These are phyloP conservation scores for Theobroma grandiflorum DNA, from an alignment of 441 rosid species.

Conservation along the genomic window DNA sequence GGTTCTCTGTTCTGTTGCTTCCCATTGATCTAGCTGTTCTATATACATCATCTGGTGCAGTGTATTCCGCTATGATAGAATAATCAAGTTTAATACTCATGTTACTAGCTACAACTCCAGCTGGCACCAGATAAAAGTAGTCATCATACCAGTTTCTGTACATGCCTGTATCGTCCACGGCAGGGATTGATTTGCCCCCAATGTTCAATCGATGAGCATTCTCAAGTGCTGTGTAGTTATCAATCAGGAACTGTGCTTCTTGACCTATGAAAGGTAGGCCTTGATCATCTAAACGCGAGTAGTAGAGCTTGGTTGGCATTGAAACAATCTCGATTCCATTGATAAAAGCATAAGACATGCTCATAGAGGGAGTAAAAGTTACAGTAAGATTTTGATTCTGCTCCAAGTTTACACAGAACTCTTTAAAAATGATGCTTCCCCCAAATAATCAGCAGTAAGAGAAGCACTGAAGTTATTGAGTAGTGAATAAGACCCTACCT, in stretches of 20 bases:
- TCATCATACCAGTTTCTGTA: slow-evolving; percentile 15
- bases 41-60: slow-evolving; percentile 23
- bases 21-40: slow-evolving; percentile 23
- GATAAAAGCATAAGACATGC: slow-evolving; percentile 17
- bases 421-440: neutral
- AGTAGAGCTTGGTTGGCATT: slow-evolving; percentile 19
- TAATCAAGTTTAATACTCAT: neutral
- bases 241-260: neutral
- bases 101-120: neutral
- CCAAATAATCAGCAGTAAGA: neutral
- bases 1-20: slow-evolving; percentile 9
- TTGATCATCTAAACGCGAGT: neutral
- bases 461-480: slow-evolving; percentile 20
- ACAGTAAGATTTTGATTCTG: neutral
- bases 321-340: slow-evolving; percentile 28
- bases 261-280: neutral
- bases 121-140: neutral
- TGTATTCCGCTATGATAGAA: neutral
- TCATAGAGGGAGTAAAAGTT: neutral
- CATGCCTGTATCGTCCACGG: neutral
- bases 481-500: neutral
- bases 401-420: neutral
- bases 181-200: neutral
- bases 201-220: slow-evolving; percentile 21
- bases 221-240: slow-evolving; percentile 23